Percentiles rank a stretch among this genome's conserved stretches.
Conservation (phyloP, 352 stramenopile genomes). For the Globisporangium cylindrosporum region DNA sequence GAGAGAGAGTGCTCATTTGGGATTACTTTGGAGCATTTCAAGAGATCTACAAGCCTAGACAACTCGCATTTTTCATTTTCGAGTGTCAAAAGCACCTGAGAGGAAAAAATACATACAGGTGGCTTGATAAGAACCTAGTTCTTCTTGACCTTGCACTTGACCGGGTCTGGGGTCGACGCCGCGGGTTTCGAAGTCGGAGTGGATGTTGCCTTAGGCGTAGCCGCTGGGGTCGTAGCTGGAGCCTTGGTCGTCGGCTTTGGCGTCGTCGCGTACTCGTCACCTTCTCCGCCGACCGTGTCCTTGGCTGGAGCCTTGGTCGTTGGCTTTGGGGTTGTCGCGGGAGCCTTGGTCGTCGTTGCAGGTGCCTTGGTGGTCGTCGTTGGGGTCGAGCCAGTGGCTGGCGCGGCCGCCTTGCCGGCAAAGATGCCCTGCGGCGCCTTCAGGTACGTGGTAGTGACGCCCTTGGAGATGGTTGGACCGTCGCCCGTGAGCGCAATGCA, state of each 20-base stretch:
- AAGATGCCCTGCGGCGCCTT: slow-evolving; percentile 13
- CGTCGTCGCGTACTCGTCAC: neutral
- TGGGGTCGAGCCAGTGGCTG: neutral
- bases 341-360: neutral
- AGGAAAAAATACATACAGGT: neutral
- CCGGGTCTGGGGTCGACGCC: neutral
- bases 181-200: neutral
- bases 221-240: slow-evolving; percentile 6
- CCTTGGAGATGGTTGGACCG: slow-evolving; percentile 16
- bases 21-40: neutral
- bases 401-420: slow-evolving; percentile 7
- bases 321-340: slow-evolving; percentile 1
- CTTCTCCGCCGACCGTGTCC: slow-evolving; percentile 1
- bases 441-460: slow-evolving; percentile 13
- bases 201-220: neutral
- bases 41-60: neutral
- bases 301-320: slow-evolving; percentile 6
- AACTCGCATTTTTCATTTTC: neutral
- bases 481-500: slow-evolving; percentile 25
- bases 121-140: neutral
- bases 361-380: neutral
- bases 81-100: neutral
- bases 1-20: neutral
- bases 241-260: slow-evolving; percentile 10
- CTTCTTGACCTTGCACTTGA: slow-evolving; percentile 19